A percentile compares a stretch with the other conserved stretches of the same genome.
Evolutionary conservation across 2,329 filamentous ascomycete genomes (phyloP).

Genomic region (Didymella glomerata): DNA sequence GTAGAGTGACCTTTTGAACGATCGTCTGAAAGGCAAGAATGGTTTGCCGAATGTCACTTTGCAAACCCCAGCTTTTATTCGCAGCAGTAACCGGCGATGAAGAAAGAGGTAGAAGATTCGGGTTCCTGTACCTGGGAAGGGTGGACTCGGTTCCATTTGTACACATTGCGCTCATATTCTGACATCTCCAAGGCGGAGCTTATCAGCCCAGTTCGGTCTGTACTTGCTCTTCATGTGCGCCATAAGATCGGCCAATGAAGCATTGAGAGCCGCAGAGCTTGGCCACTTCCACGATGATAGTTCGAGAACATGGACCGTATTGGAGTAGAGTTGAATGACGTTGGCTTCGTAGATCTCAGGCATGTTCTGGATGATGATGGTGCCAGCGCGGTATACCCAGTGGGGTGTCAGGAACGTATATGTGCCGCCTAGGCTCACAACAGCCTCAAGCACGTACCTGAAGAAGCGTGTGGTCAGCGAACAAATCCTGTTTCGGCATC

Average conservation of each 20-base stretch:
- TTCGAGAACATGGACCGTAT: conserved; percentile 47
- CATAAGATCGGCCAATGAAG: conserved; percentile 44
- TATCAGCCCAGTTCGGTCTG: conserved; percentile 39
- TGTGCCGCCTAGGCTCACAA: conserved; percentile 42
- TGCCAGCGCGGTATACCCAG: conserved; percentile 48
- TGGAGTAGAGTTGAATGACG: conserved; percentile 47
- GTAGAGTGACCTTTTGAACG: neutral
- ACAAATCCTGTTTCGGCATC: neutral
- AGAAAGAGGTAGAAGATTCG: neutral
- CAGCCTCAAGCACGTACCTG: conserved; percentile 39
- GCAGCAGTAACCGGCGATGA: neutral
- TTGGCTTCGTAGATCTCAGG: conserved; percentile 41
- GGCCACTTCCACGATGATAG: conserved; percentile 48
- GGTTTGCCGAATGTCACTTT: neutral
- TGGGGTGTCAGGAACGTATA: conserved; percentile 48
- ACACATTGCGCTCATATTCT: conserved; percentile 32
- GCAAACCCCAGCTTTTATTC: neutral
- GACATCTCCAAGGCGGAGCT: conserved; percentile 38
- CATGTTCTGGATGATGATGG: conserved; percentile 46
- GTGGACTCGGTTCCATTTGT: neutral
- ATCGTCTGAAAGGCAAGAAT: neutral
- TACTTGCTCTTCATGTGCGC: conserved; percentile 45
- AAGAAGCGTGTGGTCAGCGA: neutral
- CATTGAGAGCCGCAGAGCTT: conserved; percentile 40
- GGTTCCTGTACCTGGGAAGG: neutral